phyloP scores from a whole-genome alignment of 106 monocot genomes.

The Allium fistulosum region DNA sequence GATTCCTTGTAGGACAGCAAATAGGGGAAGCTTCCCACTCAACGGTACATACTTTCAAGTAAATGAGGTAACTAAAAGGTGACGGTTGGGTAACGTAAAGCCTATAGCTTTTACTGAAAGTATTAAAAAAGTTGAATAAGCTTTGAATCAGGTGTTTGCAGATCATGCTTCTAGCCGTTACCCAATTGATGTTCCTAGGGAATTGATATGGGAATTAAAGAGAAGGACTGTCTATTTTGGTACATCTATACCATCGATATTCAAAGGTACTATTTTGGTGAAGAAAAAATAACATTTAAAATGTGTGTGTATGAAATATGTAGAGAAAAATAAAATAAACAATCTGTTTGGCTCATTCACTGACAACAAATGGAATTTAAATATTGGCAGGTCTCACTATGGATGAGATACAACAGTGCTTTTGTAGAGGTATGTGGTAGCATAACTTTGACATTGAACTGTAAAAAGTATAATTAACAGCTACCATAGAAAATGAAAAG shows the following conservation, averaged over 20 bases:
- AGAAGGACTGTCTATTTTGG: constrained; percentile 46
- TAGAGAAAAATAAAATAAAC: too few species aligned
- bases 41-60: constrained; percentile 32
- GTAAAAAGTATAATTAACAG: too few species aligned
- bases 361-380: too few species aligned
- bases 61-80: constrained; percentile 14
- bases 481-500: too few species aligned
- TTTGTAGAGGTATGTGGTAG: constrained; percentile 26
- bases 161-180: constrained; percentile 42
- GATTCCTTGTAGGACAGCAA: constrained; percentile 27
- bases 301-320: background rate
- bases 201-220: constrained; percentile 42
- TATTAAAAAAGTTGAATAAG: background rate
- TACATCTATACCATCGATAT: constrained; percentile 39
- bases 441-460: too few species aligned
- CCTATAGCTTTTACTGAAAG: too few species aligned
- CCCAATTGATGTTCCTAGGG: constrained; percentile 39
- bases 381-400: constrained; percentile 16
- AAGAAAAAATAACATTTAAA: background rate
- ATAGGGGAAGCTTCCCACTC: constrained; percentile 24
- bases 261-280: constrained; percentile 29
- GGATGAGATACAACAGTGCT: constrained; percentile 24
- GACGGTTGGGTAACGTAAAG: too few species aligned
- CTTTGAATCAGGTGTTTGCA: constrained; percentile 41
- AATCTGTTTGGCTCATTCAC: too few species aligned